phyloP scores from a whole-genome alignment of 768 basidiomycete species.

The Serendipita indica region DNA sequence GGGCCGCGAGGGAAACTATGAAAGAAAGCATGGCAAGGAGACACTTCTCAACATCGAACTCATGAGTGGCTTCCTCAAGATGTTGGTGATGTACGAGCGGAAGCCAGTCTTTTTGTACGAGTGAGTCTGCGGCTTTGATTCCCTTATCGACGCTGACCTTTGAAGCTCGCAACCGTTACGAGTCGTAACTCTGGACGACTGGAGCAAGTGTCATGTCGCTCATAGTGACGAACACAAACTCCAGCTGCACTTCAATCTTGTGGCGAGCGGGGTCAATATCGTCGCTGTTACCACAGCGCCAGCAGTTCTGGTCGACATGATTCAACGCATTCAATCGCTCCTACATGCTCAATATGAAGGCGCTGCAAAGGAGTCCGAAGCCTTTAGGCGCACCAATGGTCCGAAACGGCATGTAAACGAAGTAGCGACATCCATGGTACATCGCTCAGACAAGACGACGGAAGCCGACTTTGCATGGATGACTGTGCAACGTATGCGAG shows the following conservation, averaged over 20 bases:
- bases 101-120: conserved; percentile 60
- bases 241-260: conserved; percentile 59
- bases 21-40: conserved; percentile 17
- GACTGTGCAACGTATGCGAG: conserved; percentile 59
- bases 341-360: conserved; percentile 58
- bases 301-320: conserved; percentile 59
- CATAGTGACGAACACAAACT: conserved; percentile 38
- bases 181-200: conserved; percentile 67
- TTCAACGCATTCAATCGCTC: conserved; percentile 58
- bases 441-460: conserved; percentile 53
- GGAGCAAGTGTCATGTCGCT: conserved; percentile 35
- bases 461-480: conserved; percentile 43
- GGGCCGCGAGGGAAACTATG: conserved; percentile 26
- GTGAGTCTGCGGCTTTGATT: conserved; percentile 27
- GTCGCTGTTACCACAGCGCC: conserved; percentile 60
- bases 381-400: conserved; percentile 55
- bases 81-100: conserved; percentile 59
- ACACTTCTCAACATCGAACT: conserved; percentile 60
- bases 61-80: conserved; percentile 54
- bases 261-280: conserved; percentile 50
- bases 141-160: conserved; percentile 16
- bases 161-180: conserved; percentile 61
- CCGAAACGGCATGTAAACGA: conserved; percentile 69
- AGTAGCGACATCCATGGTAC: conserved; percentile 74
- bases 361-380: conserved; percentile 62